These are phyloP conservation scores for Calonectria pseudoreteaudii DNA, from an alignment of 2,329 filamentous ascomycete genomes.

Conservation along the genomic window DNA sequence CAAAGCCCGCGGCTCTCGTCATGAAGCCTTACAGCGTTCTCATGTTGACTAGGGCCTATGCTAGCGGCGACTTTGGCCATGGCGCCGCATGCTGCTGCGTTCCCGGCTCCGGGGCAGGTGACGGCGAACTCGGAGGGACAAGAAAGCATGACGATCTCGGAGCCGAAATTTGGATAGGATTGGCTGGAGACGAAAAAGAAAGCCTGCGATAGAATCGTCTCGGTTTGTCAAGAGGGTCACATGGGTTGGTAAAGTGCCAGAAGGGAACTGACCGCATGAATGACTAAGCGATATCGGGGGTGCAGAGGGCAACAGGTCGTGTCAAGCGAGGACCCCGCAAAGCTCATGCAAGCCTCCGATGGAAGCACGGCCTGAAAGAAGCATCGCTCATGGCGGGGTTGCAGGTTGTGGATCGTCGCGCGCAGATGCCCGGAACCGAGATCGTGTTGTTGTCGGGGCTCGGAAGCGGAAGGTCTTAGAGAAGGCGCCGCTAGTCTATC, in stretches of 20 bases:
- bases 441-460: not conserved
- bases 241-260: not conserved
- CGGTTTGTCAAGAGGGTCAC: not conserved
- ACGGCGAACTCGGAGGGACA: conserved; percentile 10
- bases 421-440: conserved; percentile 13
- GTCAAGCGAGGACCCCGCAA: not conserved
- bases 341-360: not conserved
- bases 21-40: not conserved
- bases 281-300: not conserved
- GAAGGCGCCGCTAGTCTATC: not conserved
- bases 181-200: not conserved
- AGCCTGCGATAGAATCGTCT: not conserved
- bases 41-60: not conserved
- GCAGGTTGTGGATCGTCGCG: not conserved
- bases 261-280: not conserved
- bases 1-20: not conserved
- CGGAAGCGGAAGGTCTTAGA: conserved; percentile 10
- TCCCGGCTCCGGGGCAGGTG: conserved; percentile 23
- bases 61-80: conserved; percentile 1
- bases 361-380: not conserved
- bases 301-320: not conserved
- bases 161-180: not conserved
- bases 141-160: not conserved
- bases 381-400: not conserved
- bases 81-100: conserved; percentile 3